A percentile compares a stretch with the other conserved stretches of the same genome.
Conservation (phyloP, 352 stramenopile genomes). For the Phytophthora lateralis region DNA sequence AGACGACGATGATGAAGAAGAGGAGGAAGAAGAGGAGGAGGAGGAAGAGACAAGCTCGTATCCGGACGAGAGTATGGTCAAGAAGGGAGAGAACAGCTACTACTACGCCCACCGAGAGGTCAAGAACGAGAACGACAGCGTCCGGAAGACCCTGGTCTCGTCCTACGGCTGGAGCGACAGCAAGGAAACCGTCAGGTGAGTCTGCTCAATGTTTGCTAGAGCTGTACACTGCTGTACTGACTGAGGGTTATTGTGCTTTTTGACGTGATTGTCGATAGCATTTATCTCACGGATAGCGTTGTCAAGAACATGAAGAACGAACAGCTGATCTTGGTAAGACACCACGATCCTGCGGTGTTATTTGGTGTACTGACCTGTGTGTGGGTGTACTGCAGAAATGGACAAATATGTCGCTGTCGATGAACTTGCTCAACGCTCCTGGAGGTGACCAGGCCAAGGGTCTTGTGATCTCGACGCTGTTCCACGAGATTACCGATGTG, state of each 20-base stretch:
- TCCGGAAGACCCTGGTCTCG: constrained; percentile 67
- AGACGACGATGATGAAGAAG: constrained; percentile 3
- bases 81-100: constrained; percentile 85
- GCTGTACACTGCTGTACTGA: not conserved
- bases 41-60: constrained; percentile 36
- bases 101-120: constrained; percentile 72
- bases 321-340: constrained; percentile 66
- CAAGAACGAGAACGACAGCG: constrained; percentile 22
- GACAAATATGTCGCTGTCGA: constrained; percentile 77
- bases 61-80: constrained; percentile 67
- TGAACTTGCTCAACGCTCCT: constrained; percentile 58
- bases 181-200: constrained; percentile 68
- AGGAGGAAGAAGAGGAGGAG: constrained; percentile 18
- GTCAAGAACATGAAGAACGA: constrained; percentile 59
- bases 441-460: constrained; percentile 57
- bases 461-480: constrained; percentile 78
- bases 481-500: constrained; percentile 65
- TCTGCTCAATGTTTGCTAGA: not conserved
- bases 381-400: constrained; percentile 54
- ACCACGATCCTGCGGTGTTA: not conserved
- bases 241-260: not conserved
- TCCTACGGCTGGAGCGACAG: constrained; percentile 83
- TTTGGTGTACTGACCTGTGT: constrained; percentile 4
- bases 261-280: constrained; percentile 42
- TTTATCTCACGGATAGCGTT: constrained; percentile 74